Base-by-base conservation (phyloP, 1,284 basidiomycete species). In the Stygiomarasmius scandens region DNA sequence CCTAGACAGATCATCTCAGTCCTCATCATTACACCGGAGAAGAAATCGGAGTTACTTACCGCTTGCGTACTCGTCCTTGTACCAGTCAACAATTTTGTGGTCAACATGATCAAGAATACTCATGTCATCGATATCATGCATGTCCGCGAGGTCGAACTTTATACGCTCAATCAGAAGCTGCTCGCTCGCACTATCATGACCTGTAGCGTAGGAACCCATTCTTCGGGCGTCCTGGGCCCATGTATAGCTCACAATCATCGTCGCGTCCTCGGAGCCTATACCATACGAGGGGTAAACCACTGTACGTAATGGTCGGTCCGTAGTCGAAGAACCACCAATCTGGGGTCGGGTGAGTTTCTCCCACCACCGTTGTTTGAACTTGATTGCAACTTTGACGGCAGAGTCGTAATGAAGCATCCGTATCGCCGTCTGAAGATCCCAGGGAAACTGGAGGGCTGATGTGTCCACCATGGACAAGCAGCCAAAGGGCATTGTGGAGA, bases 341-440 rank as follows among this genome's bases (percentile, higher is more conserved):
- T 46, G 38, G 20, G 59, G 49, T 23, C 65, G 54, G 12, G 36
- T 52, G 43, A 59, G 54, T 12, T 57, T 44, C 59, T 70, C 64
- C 71, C 72, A 74, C 71, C 71, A 74, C 5, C 66, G 61, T 14
- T 60, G 63, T 36, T 60, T 66, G 66, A 74, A 74, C 55, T 70
- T 66, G 43, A 74, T 63, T 8, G 65, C 72, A 24, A 74, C 63
- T 61, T 74, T 74, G 52, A 66, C 62, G 4, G 67, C 64, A 0
- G 69, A 60, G 4, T 63, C 65, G 57, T 73, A 73, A 20, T 62
- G 59, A n/a, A 73, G 60, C 11, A 60, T 49, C n/a, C 72, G 67
- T 23, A 74, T 57, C 0, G 59, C 55, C 69, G 68, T 12, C 49
- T 59, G 48, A 60, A 62, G n/a, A 62, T 55, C 43, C 72, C 58